A percentile compares a stretch with the other conserved stretches of the same genome.
These are phyloP conservation scores for Chlorella variabilis DNA, from an alignment of 163 green algal genomes.

Conservation along the genomic window DNA sequence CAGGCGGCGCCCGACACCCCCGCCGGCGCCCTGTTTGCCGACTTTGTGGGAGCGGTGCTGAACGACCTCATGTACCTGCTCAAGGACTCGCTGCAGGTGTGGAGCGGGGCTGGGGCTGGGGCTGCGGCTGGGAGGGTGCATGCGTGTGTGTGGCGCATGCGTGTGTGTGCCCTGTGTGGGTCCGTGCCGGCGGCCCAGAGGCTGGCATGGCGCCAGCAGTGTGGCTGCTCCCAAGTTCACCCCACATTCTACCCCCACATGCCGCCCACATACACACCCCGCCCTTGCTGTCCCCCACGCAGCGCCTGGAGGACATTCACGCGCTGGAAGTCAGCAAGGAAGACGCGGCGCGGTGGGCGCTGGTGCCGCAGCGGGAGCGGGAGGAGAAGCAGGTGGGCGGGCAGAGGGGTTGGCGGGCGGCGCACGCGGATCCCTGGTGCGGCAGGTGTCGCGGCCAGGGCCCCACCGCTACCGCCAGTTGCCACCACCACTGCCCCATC, in stretches of 20 bases:
- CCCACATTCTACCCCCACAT: too few relatives aligned
- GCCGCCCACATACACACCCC: too few relatives aligned
- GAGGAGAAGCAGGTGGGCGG: constrained; percentile 66
- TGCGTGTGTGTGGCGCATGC: not conserved
- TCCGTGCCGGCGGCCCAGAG: too few relatives aligned
- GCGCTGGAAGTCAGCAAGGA: constrained; percentile 42
- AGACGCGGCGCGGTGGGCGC: constrained; percentile 55
- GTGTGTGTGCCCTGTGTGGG: too few relatives aligned
- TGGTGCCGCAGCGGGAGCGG: constrained; percentile 50
- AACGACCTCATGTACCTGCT: constrained; percentile 84
- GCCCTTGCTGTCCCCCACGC: not conserved
- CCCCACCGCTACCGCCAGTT: not conserved
- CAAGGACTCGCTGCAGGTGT: constrained; percentile 67
- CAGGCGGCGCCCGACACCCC: not conserved
- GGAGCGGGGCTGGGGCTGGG: not conserved
- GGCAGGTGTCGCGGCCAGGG: too few relatives aligned
- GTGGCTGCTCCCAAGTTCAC: too few relatives aligned
- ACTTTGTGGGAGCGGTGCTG: constrained; percentile 73
- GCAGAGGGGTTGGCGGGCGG: not conserved
- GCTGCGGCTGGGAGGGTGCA: not conserved
- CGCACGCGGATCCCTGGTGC: too few relatives aligned
- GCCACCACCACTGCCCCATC: not conserved
- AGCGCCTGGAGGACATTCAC: constrained; percentile 41
- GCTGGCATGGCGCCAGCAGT: too few relatives aligned
- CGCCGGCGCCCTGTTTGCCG: constrained; percentile 49